Evolutionary conservation across 148 eudicot species (phyloP).

Genomic region (Suaeda aralocaspica): DNA sequence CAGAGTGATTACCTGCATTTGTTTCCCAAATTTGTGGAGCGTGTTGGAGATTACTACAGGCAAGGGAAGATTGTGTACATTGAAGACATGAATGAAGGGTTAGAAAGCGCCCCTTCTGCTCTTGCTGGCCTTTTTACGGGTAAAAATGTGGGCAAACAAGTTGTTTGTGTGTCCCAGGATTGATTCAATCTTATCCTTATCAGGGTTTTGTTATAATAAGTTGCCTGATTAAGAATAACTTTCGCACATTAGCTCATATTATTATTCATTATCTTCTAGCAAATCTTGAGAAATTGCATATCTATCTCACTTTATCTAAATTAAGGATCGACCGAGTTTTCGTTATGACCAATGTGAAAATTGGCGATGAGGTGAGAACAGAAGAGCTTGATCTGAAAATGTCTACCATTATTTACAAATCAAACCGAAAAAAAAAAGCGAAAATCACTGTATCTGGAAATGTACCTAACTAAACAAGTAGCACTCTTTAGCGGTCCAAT

Average conservation of each 20-base stretch:
- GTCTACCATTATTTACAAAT: no score
- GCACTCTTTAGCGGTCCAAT: no score
- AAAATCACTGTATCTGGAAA: no score
- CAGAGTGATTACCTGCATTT: slow-evolving; percentile 70
- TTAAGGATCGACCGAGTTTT: no score
- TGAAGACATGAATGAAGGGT: slow-evolving; percentile 61
- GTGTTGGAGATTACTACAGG: slow-evolving; percentile 41
- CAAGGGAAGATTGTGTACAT: slow-evolving; percentile 70
- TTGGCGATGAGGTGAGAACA: no score
- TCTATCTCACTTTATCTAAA: no score
- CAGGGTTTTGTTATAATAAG: no score
- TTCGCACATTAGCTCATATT: neutral
- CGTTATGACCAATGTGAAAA: no score
- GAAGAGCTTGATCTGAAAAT: no score
- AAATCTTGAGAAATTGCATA: neutral
- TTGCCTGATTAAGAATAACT: no score
- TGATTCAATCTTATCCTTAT: slow-evolving; percentile 24
- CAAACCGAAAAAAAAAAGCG: no score
- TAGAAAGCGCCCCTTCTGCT: slow-evolving; percentile 70
- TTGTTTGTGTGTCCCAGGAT: slow-evolving; percentile 47
- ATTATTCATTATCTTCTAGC: neutral
- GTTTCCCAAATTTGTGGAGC: slow-evolving; percentile 53
- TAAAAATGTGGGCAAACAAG: slow-evolving; percentile 75
- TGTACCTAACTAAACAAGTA: no score
- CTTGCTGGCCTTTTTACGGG: slow-evolving; percentile 70